Evolutionary conservation across 1,284 basidiomycete species (phyloP).

Genomic region (Neotropicomus parvogracilis): DNA sequence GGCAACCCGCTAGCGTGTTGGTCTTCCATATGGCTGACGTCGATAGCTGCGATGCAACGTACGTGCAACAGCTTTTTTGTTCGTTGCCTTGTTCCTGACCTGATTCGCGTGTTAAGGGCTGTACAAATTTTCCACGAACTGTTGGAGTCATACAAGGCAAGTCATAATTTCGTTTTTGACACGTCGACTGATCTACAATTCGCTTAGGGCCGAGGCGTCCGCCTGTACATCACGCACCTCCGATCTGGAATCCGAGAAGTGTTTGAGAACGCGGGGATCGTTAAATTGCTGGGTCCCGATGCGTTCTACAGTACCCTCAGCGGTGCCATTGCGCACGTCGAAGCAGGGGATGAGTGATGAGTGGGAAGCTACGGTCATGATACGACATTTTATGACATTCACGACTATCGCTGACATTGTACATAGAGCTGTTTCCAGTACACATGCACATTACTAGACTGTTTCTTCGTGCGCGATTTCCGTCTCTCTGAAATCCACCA

Average conservation of each 20-base stretch:
- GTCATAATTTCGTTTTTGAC: conserved; percentile 7
- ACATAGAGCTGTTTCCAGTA: too few species aligned
- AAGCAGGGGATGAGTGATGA: conserved; percentile 23
- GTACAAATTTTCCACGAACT: conserved; percentile 84
- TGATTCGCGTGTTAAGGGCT: conserved; percentile 47
- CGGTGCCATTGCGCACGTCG: conserved; percentile 55
- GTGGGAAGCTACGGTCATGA: neutral
- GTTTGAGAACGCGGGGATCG: conserved; percentile 68
- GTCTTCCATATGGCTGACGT: conserved; percentile 90
- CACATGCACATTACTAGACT: too few species aligned
- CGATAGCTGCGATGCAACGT: conserved; percentile 83
- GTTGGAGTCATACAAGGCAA: conserved; percentile 69
- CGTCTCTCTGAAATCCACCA: too few species aligned
- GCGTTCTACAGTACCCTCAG: conserved; percentile 73
- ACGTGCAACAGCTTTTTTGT: conserved; percentile 30
- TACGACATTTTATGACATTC: conserved; percentile 8
- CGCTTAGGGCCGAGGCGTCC: conserved; percentile 62
- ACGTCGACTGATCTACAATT: neutral
- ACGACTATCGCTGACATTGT: neutral
- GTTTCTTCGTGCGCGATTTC: too few species aligned
- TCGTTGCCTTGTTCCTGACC: neutral
- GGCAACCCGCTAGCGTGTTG: conserved; percentile 71
- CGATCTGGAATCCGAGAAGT: conserved; percentile 49
- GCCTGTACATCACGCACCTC: conserved; percentile 78
- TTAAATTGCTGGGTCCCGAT: conserved; percentile 60